phyloP scores from a whole-genome alignment of 495 filamentous ascomycete species.

The Elaphomyces granulatus region DNA sequence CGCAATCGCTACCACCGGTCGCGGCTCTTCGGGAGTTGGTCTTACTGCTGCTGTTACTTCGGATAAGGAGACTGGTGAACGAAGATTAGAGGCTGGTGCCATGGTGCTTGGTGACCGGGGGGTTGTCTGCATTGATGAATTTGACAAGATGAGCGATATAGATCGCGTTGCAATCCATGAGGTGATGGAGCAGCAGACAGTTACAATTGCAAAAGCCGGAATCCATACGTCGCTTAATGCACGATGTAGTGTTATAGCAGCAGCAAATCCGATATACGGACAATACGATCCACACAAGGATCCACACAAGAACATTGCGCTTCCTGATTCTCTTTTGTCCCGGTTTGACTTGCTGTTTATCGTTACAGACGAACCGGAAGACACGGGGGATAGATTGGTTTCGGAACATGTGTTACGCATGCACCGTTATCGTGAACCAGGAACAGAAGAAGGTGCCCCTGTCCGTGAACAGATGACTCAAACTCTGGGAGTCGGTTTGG shows the following conservation, averaged over 20 bases:
- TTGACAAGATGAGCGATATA: slow-evolving; percentile 99
- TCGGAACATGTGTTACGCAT: slow-evolving; percentile 96
- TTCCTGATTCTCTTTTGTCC: slow-evolving; percentile 91
- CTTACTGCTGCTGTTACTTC: slow-evolving; percentile 90
- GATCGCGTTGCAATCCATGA: slow-evolving; percentile 98
- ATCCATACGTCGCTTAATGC: slow-evolving; percentile 98
- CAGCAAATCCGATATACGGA: slow-evolving; percentile 94
- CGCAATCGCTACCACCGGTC: slow-evolving; percentile 93
- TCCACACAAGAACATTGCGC: slow-evolving; percentile 94
- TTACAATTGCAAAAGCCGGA: slow-evolving; percentile 96
- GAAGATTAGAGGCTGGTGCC: slow-evolving; percentile 88
- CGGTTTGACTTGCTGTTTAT: slow-evolving; percentile 99
- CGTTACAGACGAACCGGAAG: slow-evolving; percentile 96
- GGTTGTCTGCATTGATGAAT: slow-evolving; percentile 98
- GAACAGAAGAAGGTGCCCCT: slow-evolving; percentile 88
- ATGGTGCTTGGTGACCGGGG: slow-evolving; percentile 98
- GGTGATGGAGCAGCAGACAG: slow-evolving; percentile 99
- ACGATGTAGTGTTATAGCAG: slow-evolving; percentile 90
- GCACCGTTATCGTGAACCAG: slow-evolving; percentile 90
- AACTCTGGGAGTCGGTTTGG: slow-evolving; percentile 75
- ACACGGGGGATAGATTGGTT: slow-evolving; percentile 73
- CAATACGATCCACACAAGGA: slow-evolving; percentile 99
- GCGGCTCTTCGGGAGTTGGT: slow-evolving; percentile 96
- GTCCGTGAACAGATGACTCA: slow-evolving; percentile 81
- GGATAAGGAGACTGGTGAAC: slow-evolving; percentile 95